Percentiles rank a stretch among this genome's conserved stretches.
phyloP scores from a whole-genome alignment of 2,329 filamentous ascomycete species.

The Fusarium xylarioides region DNA sequence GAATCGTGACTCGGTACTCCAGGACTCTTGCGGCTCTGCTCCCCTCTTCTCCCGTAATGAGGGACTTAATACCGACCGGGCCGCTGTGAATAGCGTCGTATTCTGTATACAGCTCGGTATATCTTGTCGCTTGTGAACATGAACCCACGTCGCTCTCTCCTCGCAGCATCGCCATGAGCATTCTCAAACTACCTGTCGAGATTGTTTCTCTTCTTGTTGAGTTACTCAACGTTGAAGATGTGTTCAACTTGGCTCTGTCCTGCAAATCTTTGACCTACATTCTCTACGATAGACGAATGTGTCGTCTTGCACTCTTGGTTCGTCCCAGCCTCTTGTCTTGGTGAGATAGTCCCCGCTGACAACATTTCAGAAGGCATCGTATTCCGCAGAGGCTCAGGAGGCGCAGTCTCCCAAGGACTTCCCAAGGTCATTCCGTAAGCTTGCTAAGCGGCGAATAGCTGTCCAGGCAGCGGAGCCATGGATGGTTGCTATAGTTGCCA shows the following conservation, averaged over 20 bases:
- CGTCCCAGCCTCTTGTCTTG: slow-evolving; percentile 29
- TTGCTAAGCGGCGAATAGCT: slow-evolving; percentile 69
- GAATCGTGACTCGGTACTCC: not conserved
- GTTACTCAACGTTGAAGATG: slow-evolving; percentile 65
- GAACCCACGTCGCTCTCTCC: not conserved
- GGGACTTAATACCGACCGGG: slow-evolving; percentile 7
- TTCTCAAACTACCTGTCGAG: slow-evolving; percentile 66
- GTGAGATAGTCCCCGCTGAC: slow-evolving; percentile 27
- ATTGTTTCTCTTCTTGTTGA: slow-evolving; percentile 67
- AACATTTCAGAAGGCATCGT: slow-evolving; percentile 29
- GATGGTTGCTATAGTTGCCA: slow-evolving; percentile 65
- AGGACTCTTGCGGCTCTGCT: slow-evolving; percentile 24
- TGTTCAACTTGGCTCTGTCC: slow-evolving; percentile 63
- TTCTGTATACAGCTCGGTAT: not conserved
- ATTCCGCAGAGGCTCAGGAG: slow-evolving; percentile 37
- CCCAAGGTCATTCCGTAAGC: slow-evolving; percentile 56
- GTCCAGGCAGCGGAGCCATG: slow-evolving; percentile 70
- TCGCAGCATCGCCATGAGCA: slow-evolving; percentile 50
- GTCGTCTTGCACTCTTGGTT: slow-evolving; percentile 68
- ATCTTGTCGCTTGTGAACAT: slow-evolving; percentile 15
- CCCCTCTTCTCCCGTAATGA: not conserved
- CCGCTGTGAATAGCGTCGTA: slow-evolving; percentile 11
- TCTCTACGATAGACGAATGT: slow-evolving; percentile 64
- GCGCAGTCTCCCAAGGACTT: slow-evolving; percentile 31
- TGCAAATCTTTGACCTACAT: slow-evolving; percentile 61